Base-by-base conservation (phyloP, 148 eudicot species). In the Rhododendron vialii region DNA sequence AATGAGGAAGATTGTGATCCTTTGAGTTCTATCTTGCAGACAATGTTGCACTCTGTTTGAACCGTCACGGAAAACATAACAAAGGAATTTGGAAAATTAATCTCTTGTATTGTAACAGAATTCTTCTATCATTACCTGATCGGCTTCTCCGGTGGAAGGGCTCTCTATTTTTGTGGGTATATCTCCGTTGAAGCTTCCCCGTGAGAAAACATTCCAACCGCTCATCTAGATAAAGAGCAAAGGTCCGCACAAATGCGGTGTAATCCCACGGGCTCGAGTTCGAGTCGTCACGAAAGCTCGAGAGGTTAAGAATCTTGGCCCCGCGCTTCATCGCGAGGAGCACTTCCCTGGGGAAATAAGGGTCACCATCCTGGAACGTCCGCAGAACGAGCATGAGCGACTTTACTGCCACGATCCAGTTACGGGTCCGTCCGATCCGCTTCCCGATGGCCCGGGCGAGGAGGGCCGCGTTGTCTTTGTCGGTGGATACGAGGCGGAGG, bases 281-380 rank as follows among this genome's bases (percentile, higher is more conserved):
- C 0, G 93, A 91, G 36, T 93, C 95, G 33, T 94, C 95, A 0
- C 93, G 87, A 74, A 94, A 96, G 35, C 90, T 85, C 1, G 94
- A 91, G 11, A 96, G 93, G 77, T 95, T 96, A 75, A 96, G 94
- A 33, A 94, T 95, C 67, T 90, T 94, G 83, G 95, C 94, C 11
- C 99, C 96, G 0, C 93, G 89, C 82, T 94, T 96, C 98, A 93
- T 95, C 15, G 98, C 93, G 57, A 92, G 96, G 26, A 95, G 95
- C 80, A 95, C 93, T 63, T 96, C 99, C 38, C 96, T 86, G 3
- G 98, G 98, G 88, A 96, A 96, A 85, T 96, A 94, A 38, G 98
- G 99, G 82, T 96, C 99, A 2, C 98, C 99, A 76, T 95, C 98
- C 53, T 96, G 99, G 86, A 96, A 95, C 12, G 93, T 88, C 7